Base-by-base conservation (phyloP, 2,329 filamentous ascomycete species). In the Penicillium psychrosexuale region DNA sequence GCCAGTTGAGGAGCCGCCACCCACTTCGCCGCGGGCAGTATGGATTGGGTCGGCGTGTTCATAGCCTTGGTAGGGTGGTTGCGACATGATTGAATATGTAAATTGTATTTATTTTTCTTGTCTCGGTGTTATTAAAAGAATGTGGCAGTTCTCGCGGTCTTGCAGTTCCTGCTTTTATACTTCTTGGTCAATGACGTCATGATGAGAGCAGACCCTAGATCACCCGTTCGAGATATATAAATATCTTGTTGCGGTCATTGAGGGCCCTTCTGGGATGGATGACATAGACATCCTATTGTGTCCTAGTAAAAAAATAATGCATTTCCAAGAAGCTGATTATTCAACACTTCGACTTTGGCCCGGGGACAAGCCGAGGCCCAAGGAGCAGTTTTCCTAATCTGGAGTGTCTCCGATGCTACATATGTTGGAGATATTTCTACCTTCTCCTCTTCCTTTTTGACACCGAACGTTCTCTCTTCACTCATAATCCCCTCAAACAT, bases 1-100 rank as follows among this genome's bases (percentile, higher is more conserved):
- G 3, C 68, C 66, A 1, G 67, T 70, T 2, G 69, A 71, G 3
- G 69, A 66, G 6, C 63, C 69, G 0, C 57, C 59, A 11, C 61
- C 56, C 13, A 60, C 53, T 24, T 54, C 60, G n/a, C 37, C 28
- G 15, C 47, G 36, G 17, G 46, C 13, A 3, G 31, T 47, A 5
- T 58, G 49, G 19, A 45, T 58, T n/a, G 51, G 28, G 33, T 50
- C 27, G 19, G 28, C 19, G 9, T 27, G 39, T 33, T 56, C 27
- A 51, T 57, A 44, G 15, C 31, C 36, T 33, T 55, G 38, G 31
- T 57, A 53, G 19, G 19, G 19, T 27, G 15, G 13, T 13, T 22
- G 52, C 13, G 30, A 52, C 48, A 36, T 43, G 19, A 12, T 22
- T 15, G 31, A 38, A 19, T 56, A 47, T 43, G 22, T 2, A 43